These are phyloP conservation scores for Populus simonii DNA, from an alignment of 345 rosid genomes.

Conservation along the genomic window DNA sequence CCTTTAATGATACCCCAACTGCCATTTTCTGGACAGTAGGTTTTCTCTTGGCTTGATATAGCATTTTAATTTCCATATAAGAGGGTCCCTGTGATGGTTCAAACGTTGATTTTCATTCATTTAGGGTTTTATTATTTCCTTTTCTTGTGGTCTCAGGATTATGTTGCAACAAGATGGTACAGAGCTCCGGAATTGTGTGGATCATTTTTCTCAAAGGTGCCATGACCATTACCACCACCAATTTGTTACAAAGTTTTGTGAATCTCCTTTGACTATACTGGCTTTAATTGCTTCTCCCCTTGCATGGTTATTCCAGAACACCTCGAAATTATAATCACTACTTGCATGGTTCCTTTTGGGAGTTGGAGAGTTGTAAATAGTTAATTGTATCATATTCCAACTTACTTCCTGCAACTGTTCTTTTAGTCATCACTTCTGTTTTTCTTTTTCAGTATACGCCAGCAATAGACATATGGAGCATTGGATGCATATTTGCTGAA, in stretches of 20 bases:
- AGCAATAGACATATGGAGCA: conserved; percentile 96
- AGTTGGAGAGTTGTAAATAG: not conserved
- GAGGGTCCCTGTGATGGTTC: not conserved
- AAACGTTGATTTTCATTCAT: not conserved
- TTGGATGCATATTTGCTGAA: conserved; percentile 95
- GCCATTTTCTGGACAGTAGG: conserved; percentile 93
- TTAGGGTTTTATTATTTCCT: not conserved
- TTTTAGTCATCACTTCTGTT: conserved; percentile 8
- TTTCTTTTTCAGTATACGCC: conserved; percentile 77
- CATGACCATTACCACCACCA: conserved; percentile 13
- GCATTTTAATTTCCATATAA: not conserved
- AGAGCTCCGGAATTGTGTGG: conserved; percentile 97
- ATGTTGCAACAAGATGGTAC: conserved; percentile 97
- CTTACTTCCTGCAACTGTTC: not conserved
- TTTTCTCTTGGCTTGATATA: conserved; percentile 2
- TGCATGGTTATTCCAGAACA: not conserved
- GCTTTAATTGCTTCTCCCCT: not conserved
- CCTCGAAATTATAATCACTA: not conserved
- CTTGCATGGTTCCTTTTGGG: not conserved
- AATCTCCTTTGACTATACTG: not conserved
- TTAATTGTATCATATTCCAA: not conserved
- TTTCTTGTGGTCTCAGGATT: conserved; percentile 51
- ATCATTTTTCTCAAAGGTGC: conserved; percentile 93
- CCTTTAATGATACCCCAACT: conserved; percentile 88
- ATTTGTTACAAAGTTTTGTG: conserved; percentile 24